Evolutionary conservation across 495 filamentous ascomycete genomes (phyloP).

Genomic region (Collariella sp.): DNA sequence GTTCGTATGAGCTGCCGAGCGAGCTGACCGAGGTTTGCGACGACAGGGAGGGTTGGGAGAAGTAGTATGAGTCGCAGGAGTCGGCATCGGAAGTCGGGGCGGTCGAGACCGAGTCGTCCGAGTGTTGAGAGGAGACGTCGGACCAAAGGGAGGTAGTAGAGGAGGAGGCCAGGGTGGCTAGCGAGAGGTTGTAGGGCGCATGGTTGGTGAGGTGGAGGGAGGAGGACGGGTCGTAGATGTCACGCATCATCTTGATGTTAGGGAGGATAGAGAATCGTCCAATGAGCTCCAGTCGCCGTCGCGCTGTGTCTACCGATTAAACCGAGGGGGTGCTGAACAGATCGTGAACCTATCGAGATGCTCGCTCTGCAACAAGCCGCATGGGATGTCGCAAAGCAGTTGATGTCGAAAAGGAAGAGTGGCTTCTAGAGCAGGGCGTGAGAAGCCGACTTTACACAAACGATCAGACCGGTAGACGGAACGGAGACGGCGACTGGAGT

Average conservation of each 20-base stretch:
- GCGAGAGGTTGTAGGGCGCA: constrained; percentile 56
- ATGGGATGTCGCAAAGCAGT: constrained; percentile 26
- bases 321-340: constrained; percentile 30
- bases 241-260: constrained; percentile 46
- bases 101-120: constrained; percentile 33
- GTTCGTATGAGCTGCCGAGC: constrained; percentile 22
- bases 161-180: constrained; percentile 63
- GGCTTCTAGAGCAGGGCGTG: constrained; percentile 38
- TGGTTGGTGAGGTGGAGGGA: constrained; percentile 37
- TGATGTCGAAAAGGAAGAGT: constrained; percentile 35
- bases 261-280: constrained; percentile 24
- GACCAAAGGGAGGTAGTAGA: constrained; percentile 77
- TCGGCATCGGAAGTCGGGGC: constrained; percentile 34
- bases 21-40: constrained; percentile 28
- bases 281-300: constrained; percentile 47
- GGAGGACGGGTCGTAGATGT: constrained; percentile 38
- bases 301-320: constrained; percentile 42
- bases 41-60: constrained; percentile 19
- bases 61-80: constrained; percentile 35
- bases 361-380: constrained; percentile 28
- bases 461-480: constrained; percentile 48
- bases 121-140: constrained; percentile 52
- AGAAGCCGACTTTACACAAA: constrained; percentile 41
- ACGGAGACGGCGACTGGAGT: constrained; percentile 51
- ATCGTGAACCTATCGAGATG: constrained; percentile 38